Base-by-base conservation (phyloP, 768 basidiomycete genomes). In the Tulasnella sp. region DNA sequence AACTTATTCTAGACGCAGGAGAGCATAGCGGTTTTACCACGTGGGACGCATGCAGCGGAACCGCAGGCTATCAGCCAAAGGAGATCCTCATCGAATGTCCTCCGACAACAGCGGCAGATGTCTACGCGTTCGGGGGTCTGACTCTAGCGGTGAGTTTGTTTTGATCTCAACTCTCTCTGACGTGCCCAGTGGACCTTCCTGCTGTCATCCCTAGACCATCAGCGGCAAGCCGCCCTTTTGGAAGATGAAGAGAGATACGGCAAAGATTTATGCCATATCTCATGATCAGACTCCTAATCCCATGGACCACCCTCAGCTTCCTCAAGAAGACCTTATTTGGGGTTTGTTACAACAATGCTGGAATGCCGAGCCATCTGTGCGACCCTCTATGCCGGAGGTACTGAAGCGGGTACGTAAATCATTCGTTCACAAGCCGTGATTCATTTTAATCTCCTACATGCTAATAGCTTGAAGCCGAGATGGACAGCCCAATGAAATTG, bases 71-170 rank as follows among this genome's bases (percentile, higher is more conserved):
- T 42, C 42, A 42, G 12, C 42, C 42, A 42, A 4, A 42, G 42
- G 42, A 42, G 42, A 42, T 42, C 42, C 42, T 42, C 42, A 42
- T 5, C 42, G 42, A 42, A 42, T 4, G 42, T 12, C 42, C 42
- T 58, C 54, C 54, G 18, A 58, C 54, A 20, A 48, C 76, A 11
- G 9, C 46, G n/a, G 20, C 44, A 20, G 76, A 77, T 58, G 76
- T 77, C n/a, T 77, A 77, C 40, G 44, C 76, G 42, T 77, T 77
- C 40, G 48, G n/a, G 9, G 42, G 76, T 5, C 31, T 77, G 4
- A 77, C 50, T 22, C 48, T 77, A 6, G 20, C 20, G 5, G 76
- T 77, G 31, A 28, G 48, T 50, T 12, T 42, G 12, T 12, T 42
- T 42, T 4, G 42, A 42, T 42, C 4, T 42, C 12, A 5, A 42